Percentiles rank a stretch among this genome's conserved stretches.
Conservation (phyloP, 371 early-diverging fungal genomes). For the Syncephalastrum sp. region DNA sequence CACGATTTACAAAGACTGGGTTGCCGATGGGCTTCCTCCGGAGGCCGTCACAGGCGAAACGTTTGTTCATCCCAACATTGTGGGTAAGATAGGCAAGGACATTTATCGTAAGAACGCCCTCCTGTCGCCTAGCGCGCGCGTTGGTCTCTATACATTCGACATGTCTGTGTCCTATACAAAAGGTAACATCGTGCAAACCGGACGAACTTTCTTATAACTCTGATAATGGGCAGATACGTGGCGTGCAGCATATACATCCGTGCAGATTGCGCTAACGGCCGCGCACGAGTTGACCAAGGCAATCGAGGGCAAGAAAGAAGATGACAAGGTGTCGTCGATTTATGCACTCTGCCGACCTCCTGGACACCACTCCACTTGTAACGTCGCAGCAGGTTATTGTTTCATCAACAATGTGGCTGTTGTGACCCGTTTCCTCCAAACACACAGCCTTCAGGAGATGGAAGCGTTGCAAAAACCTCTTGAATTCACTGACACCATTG, state of each 20-base stretch:
- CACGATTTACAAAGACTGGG: slow-evolving; percentile 61
- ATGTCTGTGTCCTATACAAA: slow-evolving; percentile 56
- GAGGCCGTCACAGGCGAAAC: slow-evolving; percentile 62
- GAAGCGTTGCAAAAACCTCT: slow-evolving; percentile 17
- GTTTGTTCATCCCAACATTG: slow-evolving; percentile 39
- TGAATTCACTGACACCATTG: slow-evolving; percentile 1
- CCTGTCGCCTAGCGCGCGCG: slow-evolving; percentile 15
- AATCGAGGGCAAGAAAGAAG: slow-evolving; percentile 7
- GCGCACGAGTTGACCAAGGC: slow-evolving; percentile 45
- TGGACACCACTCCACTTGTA: slow-evolving; percentile 61
- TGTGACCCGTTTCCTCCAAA: slow-evolving; percentile 56
- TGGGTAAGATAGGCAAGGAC: slow-evolving; percentile 28
- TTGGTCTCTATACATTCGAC: slow-evolving; percentile 58
- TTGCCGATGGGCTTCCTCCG: slow-evolving; percentile 51
- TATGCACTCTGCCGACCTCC: slow-evolving; percentile 74
- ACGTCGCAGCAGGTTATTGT: slow-evolving; percentile 58
- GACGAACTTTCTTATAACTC: not conserved
- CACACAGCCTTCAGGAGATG: slow-evolving; percentile 33
- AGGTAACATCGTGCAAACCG: slow-evolving; percentile 24
- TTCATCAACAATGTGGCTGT: slow-evolving; percentile 63
- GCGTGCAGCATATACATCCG: slow-evolving; percentile 63
- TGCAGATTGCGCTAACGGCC: slow-evolving; percentile 65
- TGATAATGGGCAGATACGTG: slow-evolving; percentile 51
- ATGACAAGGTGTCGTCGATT: slow-evolving; percentile 25
- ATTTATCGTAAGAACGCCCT: slow-evolving; percentile 28